Conservation (phyloP, 257 asterid genomes). For the Petunia axillaris region DNA sequence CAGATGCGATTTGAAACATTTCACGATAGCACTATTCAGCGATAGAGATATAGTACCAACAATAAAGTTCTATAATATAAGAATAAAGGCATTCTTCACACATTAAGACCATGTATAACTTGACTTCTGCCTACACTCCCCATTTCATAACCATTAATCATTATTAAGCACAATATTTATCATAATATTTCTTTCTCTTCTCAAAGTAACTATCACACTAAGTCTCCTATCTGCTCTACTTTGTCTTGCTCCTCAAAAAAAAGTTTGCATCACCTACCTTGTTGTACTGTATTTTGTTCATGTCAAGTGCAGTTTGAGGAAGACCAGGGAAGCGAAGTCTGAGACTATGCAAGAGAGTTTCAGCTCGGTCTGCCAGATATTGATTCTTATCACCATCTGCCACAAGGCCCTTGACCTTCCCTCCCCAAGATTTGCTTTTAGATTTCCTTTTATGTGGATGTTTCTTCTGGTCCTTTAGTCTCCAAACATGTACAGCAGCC, state of each 20-base stretch:
- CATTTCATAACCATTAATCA: not conserved
- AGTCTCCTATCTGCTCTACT: not conserved
- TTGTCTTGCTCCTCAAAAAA: not conserved
- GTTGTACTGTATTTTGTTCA: slow-evolving; percentile 95
- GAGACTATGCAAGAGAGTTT: slow-evolving; percentile 69
- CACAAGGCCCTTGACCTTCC: slow-evolving; percentile 79
- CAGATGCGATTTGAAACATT: not conserved
- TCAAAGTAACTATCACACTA: not conserved
- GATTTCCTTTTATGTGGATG: slow-evolving; percentile 55
- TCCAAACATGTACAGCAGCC: slow-evolving; percentile 93
- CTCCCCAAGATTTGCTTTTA: slow-evolving; percentile 79
- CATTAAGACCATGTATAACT: not conserved
- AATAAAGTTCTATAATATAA: not conserved
- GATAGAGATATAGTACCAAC: not conserved
- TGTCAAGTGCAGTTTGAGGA: slow-evolving; percentile 94
- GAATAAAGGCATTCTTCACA: slow-evolving; percentile 1
- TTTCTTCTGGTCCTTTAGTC: slow-evolving; percentile 68
- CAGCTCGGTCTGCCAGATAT: slow-evolving; percentile 76
- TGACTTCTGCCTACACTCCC: not conserved
- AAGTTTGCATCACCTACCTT: slow-evolving; percentile 52
- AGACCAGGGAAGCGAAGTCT: slow-evolving; percentile 89
- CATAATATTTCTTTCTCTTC: not conserved
- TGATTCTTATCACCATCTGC: slow-evolving; percentile 70
- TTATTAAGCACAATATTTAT: not conserved
- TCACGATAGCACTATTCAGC: slow-evolving; percentile 13